These are phyloP conservation scores for Solanum neorickii DNA, from an alignment of 257 asterid genomes.

Conservation along the genomic window DNA sequence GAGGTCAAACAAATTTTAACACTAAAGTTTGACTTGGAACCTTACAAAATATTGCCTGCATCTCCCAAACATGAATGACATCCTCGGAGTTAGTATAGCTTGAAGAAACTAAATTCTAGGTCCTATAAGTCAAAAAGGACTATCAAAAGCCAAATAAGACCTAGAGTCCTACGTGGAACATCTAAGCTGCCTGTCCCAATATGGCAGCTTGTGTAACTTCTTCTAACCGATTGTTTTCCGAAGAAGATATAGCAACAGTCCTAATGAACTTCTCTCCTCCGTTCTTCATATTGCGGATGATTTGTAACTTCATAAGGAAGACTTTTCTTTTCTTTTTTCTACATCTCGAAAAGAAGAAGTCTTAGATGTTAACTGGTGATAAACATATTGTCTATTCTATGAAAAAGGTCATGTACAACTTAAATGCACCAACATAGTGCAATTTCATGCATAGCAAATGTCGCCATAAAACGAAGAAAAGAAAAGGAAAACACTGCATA, in stretches of 20 bases:
- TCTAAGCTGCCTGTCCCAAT: neutral
- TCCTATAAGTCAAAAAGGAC: neutral
- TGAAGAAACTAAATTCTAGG: neutral
- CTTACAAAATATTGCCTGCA: neutral
- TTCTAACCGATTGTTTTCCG: neutral
- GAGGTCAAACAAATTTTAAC: neutral
- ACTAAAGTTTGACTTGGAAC: neutral
- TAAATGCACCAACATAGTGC: neutral
- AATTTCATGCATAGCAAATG: neutral
- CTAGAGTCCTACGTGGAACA: neutral
- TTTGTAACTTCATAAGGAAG: neutral
- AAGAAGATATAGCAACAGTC: neutral
- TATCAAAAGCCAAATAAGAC: neutral
- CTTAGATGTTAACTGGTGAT: neutral
- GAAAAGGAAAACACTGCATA: neutral
- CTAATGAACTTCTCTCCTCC: neutral
- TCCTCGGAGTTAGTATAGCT: neutral
- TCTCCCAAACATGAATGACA: neutral
- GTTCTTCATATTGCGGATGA: neutral
- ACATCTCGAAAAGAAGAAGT: neutral
- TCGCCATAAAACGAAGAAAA: neutral
- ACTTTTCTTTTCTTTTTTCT: neutral
- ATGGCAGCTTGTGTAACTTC: neutral
- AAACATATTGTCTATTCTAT: neutral
- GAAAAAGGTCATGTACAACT: neutral